Evolutionary conservation across 1,284 basidiomycete species (phyloP), one percentile per base, ranked within the genome.

Genomic region (Leccinum solheimii): DNA sequence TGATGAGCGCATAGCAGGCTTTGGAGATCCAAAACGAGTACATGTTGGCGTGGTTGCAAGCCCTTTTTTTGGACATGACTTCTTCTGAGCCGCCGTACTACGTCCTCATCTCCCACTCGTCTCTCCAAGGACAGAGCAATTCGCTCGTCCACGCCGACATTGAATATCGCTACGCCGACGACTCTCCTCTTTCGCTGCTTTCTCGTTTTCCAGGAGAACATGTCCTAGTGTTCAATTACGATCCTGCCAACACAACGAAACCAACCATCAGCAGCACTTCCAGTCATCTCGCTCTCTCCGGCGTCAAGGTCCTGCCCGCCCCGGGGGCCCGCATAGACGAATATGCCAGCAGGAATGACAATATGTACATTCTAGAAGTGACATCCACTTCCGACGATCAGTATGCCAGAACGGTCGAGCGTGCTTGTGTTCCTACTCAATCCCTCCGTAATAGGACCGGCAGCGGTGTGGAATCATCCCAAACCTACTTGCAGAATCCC

Each of bases 81-180:
- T 62, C 68, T 63, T 62, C 68, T 21, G 69, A 75, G 48, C 79
- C 79, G 11, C 88, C 88, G 38, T 83, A 81, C 75, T 90, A 89
- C 68, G 71, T 90, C 53, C 79, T 90, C 57, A 76, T 87, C 59
- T 82, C 86, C 6, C 83, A 86, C 62, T 79, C 81, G 34, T 75
- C 78, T n/a, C 69, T 80, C 52, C 66, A 76, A 11, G 52, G 62
- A 23, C 68, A 72, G n/a, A 64, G 50, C 2, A 80, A 75, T 43
- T 75, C 80, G 30, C 81, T 92, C 62, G 76, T 80, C n/a, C 91
- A 93, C 70, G 88, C 89, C 6, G 74, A 78, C 56, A 85, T 93
- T n/a, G 87, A 92, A 68, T 92, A 92, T 71, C 87, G 90, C 67
- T 93, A 91, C 71, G 83, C 85, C 26, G 90, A 93, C 67, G 91